Percentiles rank a stretch among this genome's conserved stretches.
Conservation (phyloP, 2,329 filamentous ascomycete genomes). For the Stachybotrys echinatus region DNA sequence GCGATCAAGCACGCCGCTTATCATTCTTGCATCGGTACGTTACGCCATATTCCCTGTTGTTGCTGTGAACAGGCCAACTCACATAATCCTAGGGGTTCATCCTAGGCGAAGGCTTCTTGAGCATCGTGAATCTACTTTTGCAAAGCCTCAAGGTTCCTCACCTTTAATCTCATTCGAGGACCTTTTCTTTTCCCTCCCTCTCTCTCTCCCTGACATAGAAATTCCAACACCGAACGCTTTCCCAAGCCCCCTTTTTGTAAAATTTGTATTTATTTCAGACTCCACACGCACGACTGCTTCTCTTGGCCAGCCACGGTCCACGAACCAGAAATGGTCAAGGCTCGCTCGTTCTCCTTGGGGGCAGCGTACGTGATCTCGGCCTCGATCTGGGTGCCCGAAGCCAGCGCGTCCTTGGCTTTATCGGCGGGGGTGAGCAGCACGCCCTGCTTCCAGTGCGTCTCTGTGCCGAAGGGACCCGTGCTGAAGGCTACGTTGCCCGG, state of each 20-base stretch:
- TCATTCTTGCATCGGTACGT: slow-evolving; percentile 73
- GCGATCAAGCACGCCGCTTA: slow-evolving; percentile 66
- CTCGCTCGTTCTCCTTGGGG: slow-evolving; percentile 63
- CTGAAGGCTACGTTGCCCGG: slow-evolving; percentile 75
- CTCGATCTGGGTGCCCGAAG: slow-evolving; percentile 51
- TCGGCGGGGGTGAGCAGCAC: slow-evolving; percentile 64
- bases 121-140: slow-evolving; percentile 81
- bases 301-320: slow-evolving; percentile 48
- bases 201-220: neutral
- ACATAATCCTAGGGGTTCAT: slow-evolving; percentile 71
- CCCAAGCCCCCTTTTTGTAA: neutral
- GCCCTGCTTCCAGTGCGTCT: slow-evolving; percentile 90
- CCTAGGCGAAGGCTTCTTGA: slow-evolving; percentile 84
- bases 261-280: slow-evolving; percentile 31
- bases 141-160: slow-evolving; percentile 75
- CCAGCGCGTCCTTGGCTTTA: slow-evolving; percentile 38
- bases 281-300: slow-evolving; percentile 44
- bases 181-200: no score
- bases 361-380: slow-evolving; percentile 69
- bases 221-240: neutral
- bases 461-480: slow-evolving; percentile 69
- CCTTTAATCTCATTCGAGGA: slow-evolving; percentile 35
- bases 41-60: neutral
- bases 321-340: slow-evolving; percentile 57
- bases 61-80: neutral